Evolutionary conservation across 768 basidiomycete genomes (phyloP).

Genomic region (Naematelia aurantialba): DNA sequence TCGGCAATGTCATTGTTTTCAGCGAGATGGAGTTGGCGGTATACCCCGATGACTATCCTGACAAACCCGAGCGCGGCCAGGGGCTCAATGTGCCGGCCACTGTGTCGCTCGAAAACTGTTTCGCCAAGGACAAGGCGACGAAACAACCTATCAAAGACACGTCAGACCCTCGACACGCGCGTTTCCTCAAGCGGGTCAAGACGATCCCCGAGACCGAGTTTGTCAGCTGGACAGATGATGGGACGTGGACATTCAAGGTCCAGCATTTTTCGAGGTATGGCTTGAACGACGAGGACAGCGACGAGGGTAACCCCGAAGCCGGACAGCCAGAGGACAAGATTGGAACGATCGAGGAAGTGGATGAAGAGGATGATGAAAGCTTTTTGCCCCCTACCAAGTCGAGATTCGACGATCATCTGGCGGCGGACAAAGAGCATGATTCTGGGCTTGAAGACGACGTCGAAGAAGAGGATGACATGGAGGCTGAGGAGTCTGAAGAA

Average conservation of each 20-base stretch:
- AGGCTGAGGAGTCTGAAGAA: constrained; percentile 5
- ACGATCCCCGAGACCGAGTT: constrained; percentile 82
- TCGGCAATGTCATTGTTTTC: constrained; percentile 83
- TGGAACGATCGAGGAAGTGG: constrained; percentile 11
- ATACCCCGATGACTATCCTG: constrained; percentile 85
- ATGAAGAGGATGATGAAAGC: constrained; percentile 29
- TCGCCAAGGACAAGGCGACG: constrained; percentile 85
- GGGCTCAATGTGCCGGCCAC: constrained; percentile 85
- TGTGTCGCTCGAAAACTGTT: constrained; percentile 74
- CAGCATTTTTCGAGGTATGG: constrained; percentile 68
- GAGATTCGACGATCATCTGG: constrained; percentile 16
- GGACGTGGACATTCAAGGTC: constrained; percentile 90
- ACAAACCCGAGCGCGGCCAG: constrained; percentile 75
- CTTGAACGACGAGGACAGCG: constrained; percentile 34
- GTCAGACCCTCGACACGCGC: constrained; percentile 67
- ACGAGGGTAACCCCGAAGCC: constrained; percentile 18
- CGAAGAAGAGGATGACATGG: constrained; percentile 18
- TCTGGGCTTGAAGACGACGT: constrained; percentile 15
- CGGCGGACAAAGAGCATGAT: constrained; percentile 12
- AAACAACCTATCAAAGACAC: constrained; percentile 82
- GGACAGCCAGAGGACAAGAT: not conserved
- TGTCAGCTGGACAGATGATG: constrained; percentile 69
- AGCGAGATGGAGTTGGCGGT: constrained; percentile 89
- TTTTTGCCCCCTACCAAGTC: constrained; percentile 29
- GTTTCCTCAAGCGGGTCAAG: constrained; percentile 72